phyloP scores from a whole-genome alignment of 2,329 filamentous ascomycete species.

The Mariannaea sp. region DNA sequence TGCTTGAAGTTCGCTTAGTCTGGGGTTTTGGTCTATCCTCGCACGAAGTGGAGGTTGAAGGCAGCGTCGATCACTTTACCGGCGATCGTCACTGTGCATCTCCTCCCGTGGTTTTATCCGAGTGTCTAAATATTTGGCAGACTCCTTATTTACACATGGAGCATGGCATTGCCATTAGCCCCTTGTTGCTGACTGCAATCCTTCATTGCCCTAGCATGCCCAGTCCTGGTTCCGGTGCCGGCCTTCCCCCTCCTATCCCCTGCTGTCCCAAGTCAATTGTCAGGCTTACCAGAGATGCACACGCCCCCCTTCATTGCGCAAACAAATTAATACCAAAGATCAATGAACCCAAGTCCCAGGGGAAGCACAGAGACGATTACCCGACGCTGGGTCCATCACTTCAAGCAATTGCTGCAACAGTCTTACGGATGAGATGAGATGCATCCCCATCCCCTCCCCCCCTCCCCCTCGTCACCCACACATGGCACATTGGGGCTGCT shows the following conservation, averaged over 20 bases:
- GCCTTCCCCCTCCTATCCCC: constrained; percentile 22
- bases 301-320: constrained; percentile 14
- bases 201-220: constrained; percentile 1
- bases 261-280: constrained; percentile 13
- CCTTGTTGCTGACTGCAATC: constrained; percentile 4
- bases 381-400: constrained; percentile 26
- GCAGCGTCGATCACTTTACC: neutral
- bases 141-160: too few relatives aligned
- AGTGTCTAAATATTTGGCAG: neutral
- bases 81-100: neutral
- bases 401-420: constrained; percentile 23
- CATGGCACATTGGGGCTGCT: constrained; percentile 14
- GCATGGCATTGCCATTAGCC: too few relatives aligned
- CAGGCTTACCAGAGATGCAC: constrained; percentile 11
- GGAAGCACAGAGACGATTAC: constrained; percentile 2
- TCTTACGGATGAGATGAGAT: neutral
- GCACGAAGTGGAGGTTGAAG: neutral
- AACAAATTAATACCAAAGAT: neutral
- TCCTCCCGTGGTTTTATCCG: neutral
- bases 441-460: too few relatives aligned
- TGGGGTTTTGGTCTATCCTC: too few relatives aligned
- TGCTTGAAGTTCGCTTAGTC: too few relatives aligned
- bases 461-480: neutral
- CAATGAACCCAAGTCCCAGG: neutral
- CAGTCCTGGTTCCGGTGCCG: constrained; percentile 3